Conservation (phyloP, 352 stramenopile species). For the Globisporangium polare region DNA sequence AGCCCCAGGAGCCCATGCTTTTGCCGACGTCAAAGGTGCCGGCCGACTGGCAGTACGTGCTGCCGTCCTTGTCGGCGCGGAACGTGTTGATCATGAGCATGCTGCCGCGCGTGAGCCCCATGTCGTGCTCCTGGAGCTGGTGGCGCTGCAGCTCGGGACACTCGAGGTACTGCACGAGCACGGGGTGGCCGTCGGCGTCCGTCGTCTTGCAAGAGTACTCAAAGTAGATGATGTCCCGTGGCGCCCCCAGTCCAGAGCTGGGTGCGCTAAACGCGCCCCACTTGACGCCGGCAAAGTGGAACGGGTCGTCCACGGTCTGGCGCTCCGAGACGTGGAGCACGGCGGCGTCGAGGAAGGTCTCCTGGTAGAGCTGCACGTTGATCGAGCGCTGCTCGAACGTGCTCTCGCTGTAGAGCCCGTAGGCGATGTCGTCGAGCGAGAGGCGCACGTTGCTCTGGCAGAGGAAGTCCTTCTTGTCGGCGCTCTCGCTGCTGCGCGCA, state of each 20-base stretch:
- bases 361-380: conserved; percentile 41
- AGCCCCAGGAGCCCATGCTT: background rate
- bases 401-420: conserved; percentile 29
- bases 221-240: conserved; percentile 41
- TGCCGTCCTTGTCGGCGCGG: background rate
- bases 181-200: conserved; percentile 27
- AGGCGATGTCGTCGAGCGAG: conserved; percentile 34
- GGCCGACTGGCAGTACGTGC: conserved; percentile 9
- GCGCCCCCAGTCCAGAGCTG: conserved; percentile 19
- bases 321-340: conserved; percentile 36
- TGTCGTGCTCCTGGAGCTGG: conserved; percentile 33
- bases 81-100: conserved; percentile 16
- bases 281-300: conserved; percentile 48
- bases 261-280: conserved; percentile 33
- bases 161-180: conserved; percentile 22
- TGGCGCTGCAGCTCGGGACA: conserved; percentile 16
- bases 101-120: conserved; percentile 15
- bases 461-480: conserved; percentile 32
- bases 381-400: conserved; percentile 31
- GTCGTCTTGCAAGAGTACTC: conserved; percentile 29
- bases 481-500: conserved; percentile 15
- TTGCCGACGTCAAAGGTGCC: conserved; percentile 1
- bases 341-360: conserved; percentile 40
- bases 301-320: conserved; percentile 26
- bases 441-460: conserved; percentile 28